These are phyloP conservation scores for Cladophialophora carrionii DNA, from an alignment of 2,329 filamentous ascomycete genomes.

Conservation along the genomic window DNA sequence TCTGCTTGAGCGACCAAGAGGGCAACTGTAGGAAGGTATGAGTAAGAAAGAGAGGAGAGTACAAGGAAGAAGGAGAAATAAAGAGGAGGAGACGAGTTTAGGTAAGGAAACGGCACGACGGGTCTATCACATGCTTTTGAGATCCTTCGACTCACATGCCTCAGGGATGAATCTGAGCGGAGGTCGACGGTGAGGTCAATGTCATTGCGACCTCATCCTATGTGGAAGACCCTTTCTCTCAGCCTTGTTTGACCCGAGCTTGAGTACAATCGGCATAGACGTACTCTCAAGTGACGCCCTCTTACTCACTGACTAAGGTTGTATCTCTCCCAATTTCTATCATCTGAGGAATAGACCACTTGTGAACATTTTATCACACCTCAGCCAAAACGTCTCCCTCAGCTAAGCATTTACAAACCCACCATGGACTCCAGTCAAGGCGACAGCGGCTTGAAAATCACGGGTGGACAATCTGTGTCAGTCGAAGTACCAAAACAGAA, in stretches of 20 bases:
- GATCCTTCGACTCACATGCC: neutral
- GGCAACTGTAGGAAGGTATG: neutral
- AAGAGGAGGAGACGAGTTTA: neutral
- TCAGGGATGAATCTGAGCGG: neutral
- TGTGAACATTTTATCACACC: neutral
- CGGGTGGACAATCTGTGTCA: neutral
- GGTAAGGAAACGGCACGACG: neutral
- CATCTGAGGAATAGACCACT: neutral
- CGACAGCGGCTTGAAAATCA: neutral
- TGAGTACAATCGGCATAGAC: neutral
- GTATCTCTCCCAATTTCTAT: neutral
- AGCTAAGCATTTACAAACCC: neutral
- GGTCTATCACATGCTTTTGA: neutral
- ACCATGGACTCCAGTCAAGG: neutral
- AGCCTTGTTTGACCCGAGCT: neutral
- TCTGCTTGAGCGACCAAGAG: neutral
- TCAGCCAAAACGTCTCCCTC: neutral
- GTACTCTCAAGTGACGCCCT: neutral
- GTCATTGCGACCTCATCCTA: neutral
- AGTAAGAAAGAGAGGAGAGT: neutral
- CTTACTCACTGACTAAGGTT: neutral
- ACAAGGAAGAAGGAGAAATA: neutral
- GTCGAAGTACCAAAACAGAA: neutral
- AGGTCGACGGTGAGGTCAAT: neutral
- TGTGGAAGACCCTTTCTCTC: neutral